A percentile compares a stretch with the other conserved stretches of the same genome.
Evolutionary conservation across 306 rosid species (phyloP).

Genomic region (Malus domestica): ASM211411v1 NC_041792.1:22516907-22517406

Average conservation of each 20-base stretch:
- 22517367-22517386: not conserved
- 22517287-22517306: no score
- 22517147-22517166: no score
- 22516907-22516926: conserved; percentile 6
- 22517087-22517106: not conserved
- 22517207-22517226: no score
- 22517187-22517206: no score
- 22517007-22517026: no score
- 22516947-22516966: conserved; percentile 2
- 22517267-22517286: no score
- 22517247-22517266: no score
- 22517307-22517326: not conserved
- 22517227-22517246: no score
- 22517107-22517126: no score
- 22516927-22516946: not conserved
- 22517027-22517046: no score
- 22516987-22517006: not conserved
- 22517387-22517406: not conserved
- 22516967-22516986: not conserved
- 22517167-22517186: not conserved
- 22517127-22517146: no score
- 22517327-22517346: not conserved
- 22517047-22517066: no score
- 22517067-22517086: not conserved
- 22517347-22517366: not conserved